Percentiles rank a stretch among this genome's conserved stretches.
phyloP scores from a whole-genome alignment of 306 rosid genomes.

The Cicer arietinum region DNA sequence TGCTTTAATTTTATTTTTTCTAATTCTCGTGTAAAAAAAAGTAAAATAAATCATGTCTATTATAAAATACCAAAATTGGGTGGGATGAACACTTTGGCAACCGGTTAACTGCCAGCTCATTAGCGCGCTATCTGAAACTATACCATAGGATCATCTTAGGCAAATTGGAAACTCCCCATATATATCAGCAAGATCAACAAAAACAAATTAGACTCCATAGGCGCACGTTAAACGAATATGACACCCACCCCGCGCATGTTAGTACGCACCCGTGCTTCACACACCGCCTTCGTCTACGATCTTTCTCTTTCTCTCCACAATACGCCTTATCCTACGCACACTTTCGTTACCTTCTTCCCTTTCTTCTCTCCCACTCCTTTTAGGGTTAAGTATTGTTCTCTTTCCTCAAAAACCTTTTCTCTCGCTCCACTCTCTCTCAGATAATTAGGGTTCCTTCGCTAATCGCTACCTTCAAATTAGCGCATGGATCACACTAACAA shows the following conservation, averaged over 20 bases:
- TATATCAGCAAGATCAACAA: not conserved
- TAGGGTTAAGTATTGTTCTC: constrained; percentile 44
- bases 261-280: constrained; percentile 35
- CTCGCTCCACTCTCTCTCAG: constrained; percentile 40
- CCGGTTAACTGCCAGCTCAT: too few species aligned
- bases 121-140: too few species aligned
- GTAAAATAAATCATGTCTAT: too few species aligned
- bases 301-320: constrained; percentile 41
- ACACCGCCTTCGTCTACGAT: constrained; percentile 47
- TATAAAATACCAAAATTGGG: too few species aligned
- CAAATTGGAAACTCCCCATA: not conserved
- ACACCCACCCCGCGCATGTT: constrained; percentile 45
- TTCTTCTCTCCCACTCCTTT: constrained; percentile 40
- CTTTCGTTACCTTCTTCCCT: constrained; percentile 35
- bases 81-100: too few species aligned
- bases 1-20: too few species aligned
- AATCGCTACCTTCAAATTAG: constrained; percentile 40
- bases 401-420: constrained; percentile 34
- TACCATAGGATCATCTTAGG: not conserved
- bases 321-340: constrained; percentile 62
- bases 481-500: constrained; percentile 71
- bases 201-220: not conserved
- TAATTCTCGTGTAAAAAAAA: too few species aligned
- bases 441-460: constrained; percentile 45
- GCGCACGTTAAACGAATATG: constrained; percentile 52